Percentiles rank a stretch among this genome's conserved stretches.
Evolutionary conservation across 2,329 filamentous ascomycete species (phyloP).

Genomic region (Elsinoe ampelina): DNA sequence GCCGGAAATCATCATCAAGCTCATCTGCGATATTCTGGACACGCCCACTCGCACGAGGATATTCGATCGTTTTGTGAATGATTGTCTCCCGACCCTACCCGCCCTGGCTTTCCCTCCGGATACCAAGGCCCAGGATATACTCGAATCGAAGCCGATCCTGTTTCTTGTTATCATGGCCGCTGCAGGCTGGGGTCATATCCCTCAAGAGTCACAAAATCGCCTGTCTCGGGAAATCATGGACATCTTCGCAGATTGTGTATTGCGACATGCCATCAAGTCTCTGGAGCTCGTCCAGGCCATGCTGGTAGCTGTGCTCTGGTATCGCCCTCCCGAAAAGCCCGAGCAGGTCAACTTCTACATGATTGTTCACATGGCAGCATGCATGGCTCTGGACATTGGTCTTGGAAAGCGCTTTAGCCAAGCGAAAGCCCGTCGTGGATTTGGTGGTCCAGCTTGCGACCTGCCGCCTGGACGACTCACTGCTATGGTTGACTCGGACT

Average conservation of each 20-base stretch:
- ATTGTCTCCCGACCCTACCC: conserved; percentile 48
- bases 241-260: conserved; percentile 62
- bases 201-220: conserved; percentile 48
- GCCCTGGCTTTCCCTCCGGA: conserved; percentile 48
- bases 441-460: conserved; percentile 27
- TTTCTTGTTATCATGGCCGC: conserved; percentile 50
- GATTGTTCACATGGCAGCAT: conserved; percentile 67
- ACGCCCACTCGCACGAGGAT: conserved; percentile 44
- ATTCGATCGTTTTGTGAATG: conserved; percentile 47
- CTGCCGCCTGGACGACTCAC: conserved; percentile 22
- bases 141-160: conserved; percentile 49
- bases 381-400: conserved; percentile 77
- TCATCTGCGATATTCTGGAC: conserved; percentile 21
- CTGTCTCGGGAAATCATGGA: conserved; percentile 63
- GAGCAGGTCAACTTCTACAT: conserved; percentile 88
- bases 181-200: conserved; percentile 42
- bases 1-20: conserved; percentile 18
- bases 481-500: conserved; percentile 38
- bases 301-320: conserved; percentile 70
- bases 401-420: conserved; percentile 51
- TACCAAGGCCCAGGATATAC: conserved; percentile 45
- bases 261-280: conserved; percentile 69
- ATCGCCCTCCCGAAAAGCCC: conserved; percentile 70
- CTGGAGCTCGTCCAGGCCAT: conserved; percentile 75
- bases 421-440: conserved; percentile 27